phyloP scores from a whole-genome alignment of 768 basidiomycete genomes.

The Mycena filopes region DNA sequence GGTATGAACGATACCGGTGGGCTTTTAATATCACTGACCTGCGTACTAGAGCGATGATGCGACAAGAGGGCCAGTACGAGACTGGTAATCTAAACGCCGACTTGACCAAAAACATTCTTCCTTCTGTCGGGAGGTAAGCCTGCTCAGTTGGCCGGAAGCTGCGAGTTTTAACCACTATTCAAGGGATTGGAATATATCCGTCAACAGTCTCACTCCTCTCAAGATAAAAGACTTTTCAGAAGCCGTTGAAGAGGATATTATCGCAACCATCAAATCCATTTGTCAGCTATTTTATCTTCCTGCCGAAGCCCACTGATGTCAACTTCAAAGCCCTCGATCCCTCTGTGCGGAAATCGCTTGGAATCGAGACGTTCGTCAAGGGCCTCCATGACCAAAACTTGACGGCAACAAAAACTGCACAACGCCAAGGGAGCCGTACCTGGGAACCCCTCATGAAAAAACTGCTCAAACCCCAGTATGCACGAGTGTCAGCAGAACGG shows the following conservation, averaged over 20 bases:
- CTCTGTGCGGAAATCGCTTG: conserved; percentile 9
- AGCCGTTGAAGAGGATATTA: not conserved
- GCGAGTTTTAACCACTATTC: not conserved
- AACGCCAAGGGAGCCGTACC: conserved; percentile 20
- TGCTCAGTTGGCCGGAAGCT: too few species aligned
- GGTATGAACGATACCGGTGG: not conserved
- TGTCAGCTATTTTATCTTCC: not conserved
- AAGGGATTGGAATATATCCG: not conserved
- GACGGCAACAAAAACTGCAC: not conserved
- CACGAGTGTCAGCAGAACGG: conserved; percentile 6
- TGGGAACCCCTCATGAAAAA: conserved; percentile 18
- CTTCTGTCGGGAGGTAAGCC: not conserved
- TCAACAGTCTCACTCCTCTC: not conserved
- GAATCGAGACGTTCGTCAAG: not conserved
- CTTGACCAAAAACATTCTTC: conserved; percentile 1
- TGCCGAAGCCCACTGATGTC: too few species aligned
- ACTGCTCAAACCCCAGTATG: conserved; percentile 17
- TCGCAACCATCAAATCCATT: not conserved
- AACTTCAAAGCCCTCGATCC: too few species aligned
- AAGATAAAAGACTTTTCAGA: not conserved
- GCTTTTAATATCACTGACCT: not conserved
- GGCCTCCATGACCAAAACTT: not conserved
- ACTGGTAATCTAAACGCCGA: conserved; percentile 23
- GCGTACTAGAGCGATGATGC: conserved; percentile 26
- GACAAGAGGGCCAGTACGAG: conserved; percentile 15